phyloP scores from a whole-genome alignment of 805 yeast genomes.

The Ascoidea asiatica region DNA sequence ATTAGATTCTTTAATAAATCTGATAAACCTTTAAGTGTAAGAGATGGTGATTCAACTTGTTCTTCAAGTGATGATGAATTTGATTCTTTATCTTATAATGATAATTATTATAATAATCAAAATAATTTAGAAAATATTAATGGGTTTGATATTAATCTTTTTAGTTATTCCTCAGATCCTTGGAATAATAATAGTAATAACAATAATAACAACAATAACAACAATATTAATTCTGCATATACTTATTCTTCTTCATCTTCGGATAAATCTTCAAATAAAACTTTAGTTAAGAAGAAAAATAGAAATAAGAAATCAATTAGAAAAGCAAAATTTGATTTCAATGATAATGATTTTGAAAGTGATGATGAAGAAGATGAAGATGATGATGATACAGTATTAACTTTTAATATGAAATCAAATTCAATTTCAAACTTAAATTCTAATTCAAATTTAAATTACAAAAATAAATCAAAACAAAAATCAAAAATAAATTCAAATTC shows the following conservation, averaged over 20 bases:
- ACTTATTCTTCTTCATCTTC: not conserved
- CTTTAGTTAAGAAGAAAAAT: too few species aligned
- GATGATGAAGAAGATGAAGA: slow-evolving; percentile 9
- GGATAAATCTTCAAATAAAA: not conserved
- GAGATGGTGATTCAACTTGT: slow-evolving; percentile 4
- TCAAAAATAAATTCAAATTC: slow-evolving; percentile 4
- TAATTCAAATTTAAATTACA: not conserved
- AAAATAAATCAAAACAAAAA: slow-evolving; percentile 1
- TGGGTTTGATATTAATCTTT: not conserved
- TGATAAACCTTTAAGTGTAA: slow-evolving; percentile 10
- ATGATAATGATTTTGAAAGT: slow-evolving; percentile 11
- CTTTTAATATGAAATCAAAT: too few species aligned
- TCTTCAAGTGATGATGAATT: slow-evolving; percentile 5
- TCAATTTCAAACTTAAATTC: too few species aligned
- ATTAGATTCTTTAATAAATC: slow-evolving; percentile 9
- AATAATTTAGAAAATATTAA: too few species aligned
- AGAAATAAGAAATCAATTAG: too few species aligned
- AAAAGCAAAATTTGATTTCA: slow-evolving; percentile 2
- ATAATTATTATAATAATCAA: slow-evolving; percentile 4
- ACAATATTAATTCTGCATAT: not conserved
- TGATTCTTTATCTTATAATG: not conserved
- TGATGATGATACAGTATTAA: too few species aligned
- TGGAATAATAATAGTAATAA: too few species aligned
- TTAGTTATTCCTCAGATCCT: not conserved
- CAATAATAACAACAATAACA: not conserved